Percentiles rank a stretch among this genome's conserved stretches.
Evolutionary conservation across 2,329 filamentous ascomycete genomes (phyloP).

Genomic region (Nothopassalora personata): DNA sequence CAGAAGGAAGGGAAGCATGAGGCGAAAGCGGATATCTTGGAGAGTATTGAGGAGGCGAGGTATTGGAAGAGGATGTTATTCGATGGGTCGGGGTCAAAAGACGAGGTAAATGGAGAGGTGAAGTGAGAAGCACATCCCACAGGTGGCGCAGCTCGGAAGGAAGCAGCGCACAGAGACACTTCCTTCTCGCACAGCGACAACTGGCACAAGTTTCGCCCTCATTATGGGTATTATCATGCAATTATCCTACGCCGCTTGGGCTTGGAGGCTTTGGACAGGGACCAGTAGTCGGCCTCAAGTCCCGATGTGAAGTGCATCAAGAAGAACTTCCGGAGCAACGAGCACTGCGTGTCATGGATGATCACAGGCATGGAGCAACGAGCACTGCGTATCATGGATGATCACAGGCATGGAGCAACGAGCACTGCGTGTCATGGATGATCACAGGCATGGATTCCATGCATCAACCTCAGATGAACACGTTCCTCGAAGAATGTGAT

Average conservation of each 20-base stretch:
- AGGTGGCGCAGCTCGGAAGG: too few species aligned
- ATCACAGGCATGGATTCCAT: neutral
- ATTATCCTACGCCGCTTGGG: neutral
- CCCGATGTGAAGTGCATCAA: neutral
- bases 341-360: neutral
- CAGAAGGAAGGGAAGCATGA: slow-evolving; percentile 72
- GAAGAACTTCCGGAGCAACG: neutral
- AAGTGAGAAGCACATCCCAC: too few species aligned
- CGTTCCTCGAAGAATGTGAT: neutral
- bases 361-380: neutral
- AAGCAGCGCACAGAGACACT: too few species aligned
- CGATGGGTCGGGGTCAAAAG: slow-evolving; percentile 13
- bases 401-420: neutral
- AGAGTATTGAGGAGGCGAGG: slow-evolving; percentile 87
- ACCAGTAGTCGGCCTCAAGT: neutral
- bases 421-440: neutral
- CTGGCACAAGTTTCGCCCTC: too few species aligned
- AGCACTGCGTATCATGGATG: neutral
- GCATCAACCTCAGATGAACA: neutral
- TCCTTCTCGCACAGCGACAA: too few species aligned
- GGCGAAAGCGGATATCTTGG: slow-evolving; percentile 82
- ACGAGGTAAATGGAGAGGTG: neutral
- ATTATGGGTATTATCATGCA: neutral
- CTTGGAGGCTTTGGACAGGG: neutral
- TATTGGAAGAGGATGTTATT: slow-evolving; percentile 76